phyloP scores from a whole-genome alignment of 495 filamentous ascomycete genomes.

The Friedmanniomyces endolithicus region DNA sequence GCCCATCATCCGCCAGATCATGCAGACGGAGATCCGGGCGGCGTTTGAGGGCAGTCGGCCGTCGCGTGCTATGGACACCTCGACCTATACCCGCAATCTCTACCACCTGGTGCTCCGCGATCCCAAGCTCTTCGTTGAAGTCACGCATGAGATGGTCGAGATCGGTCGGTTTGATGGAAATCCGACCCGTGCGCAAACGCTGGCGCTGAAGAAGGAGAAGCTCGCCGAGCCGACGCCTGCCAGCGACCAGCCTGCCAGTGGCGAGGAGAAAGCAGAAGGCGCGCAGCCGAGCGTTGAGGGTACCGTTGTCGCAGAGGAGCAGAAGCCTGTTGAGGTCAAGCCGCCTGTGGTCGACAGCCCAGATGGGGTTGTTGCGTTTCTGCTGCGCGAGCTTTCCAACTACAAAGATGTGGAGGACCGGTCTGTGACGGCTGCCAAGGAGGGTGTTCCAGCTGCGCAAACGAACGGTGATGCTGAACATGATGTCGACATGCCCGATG shows the following conservation, averaged over 20 bases:
- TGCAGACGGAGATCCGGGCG: constrained; percentile 76
- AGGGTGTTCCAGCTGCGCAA: constrained; percentile 20
- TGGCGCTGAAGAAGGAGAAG: constrained; percentile 46
- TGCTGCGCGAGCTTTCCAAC: constrained; percentile 84
- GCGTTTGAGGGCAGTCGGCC: constrained; percentile 51
- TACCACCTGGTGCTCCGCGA: constrained; percentile 72
- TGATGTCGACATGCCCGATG: constrained; percentile 40
- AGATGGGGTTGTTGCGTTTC: constrained; percentile 90
- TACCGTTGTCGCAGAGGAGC: constrained; percentile 37
- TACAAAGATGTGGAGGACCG: constrained; percentile 87
- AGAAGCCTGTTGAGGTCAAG: constrained; percentile 54
- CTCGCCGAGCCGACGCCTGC: constrained; percentile 22
- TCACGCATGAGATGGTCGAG: constrained; percentile 76
- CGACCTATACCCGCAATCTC: constrained; percentile 60
- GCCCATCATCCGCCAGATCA: constrained; percentile 76
- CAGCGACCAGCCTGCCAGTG: background rate
- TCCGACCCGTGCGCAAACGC: constrained; percentile 42
- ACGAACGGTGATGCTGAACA: constrained; percentile 34
- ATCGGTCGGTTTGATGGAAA: constrained; percentile 46
- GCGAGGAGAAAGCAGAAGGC: constrained; percentile 24
- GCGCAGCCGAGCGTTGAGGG: constrained; percentile 19
- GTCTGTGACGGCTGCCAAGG: constrained; percentile 40
- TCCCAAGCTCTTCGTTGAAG: constrained; percentile 78
- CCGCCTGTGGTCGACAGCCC: constrained; percentile 80
- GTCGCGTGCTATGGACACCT: constrained; percentile 52